A percentile compares a stretch with the other conserved stretches of the same genome.
Evolutionary conservation across 768 basidiomycete species (phyloP).

Genomic region (Lyophyllum semitale): DNA sequence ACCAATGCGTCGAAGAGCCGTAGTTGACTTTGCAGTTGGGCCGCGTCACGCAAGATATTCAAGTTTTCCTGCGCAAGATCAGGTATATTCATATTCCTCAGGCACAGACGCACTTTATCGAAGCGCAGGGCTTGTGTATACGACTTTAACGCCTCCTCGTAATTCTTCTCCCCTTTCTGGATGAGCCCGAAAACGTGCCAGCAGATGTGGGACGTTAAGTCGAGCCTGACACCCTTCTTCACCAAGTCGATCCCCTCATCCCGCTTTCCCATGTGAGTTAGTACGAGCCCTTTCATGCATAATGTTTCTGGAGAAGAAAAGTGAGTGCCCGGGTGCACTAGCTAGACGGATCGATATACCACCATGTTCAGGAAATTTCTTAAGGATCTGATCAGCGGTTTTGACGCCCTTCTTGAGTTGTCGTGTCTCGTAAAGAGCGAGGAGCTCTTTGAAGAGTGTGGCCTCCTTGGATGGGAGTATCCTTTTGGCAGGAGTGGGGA

Average conservation of each 20-base stretch:
- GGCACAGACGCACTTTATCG: conserved; percentile 68
- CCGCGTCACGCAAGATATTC: conserved; percentile 90
- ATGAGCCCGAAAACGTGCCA: conserved; percentile 99
- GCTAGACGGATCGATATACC: conserved; percentile 50
- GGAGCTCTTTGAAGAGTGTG: conserved; percentile 81
- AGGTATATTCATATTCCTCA: conserved; percentile 3
- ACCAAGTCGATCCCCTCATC: conserved; percentile 84
- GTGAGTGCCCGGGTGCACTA: conserved; percentile 1
- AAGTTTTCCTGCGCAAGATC: conserved; percentile 74
- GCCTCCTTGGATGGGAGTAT: conserved; percentile 82
- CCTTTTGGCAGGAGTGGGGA: conserved; percentile 45
- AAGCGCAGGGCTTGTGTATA: conserved; percentile 87
- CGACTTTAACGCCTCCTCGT: conserved; percentile 90
- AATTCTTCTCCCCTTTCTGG: conserved; percentile 92
- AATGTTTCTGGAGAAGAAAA: conserved; percentile 69
- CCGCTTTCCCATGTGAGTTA: conserved; percentile 76
- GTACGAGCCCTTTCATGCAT: conserved; percentile 93
- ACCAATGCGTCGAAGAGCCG: conserved; percentile 78
- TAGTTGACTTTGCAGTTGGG: conserved; percentile 86
- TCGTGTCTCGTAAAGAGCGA: conserved; percentile 86
- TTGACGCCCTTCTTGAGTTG: conserved; percentile 90
- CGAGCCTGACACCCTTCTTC: conserved; percentile 79
- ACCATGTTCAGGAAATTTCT: conserved; percentile 95
- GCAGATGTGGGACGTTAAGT: conserved; percentile 88
- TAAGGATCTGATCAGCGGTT: conserved; percentile 90